Evolutionary conservation across 1,284 basidiomycete species (phyloP).

Genomic region (Ceratobasidium sp.): DNA sequence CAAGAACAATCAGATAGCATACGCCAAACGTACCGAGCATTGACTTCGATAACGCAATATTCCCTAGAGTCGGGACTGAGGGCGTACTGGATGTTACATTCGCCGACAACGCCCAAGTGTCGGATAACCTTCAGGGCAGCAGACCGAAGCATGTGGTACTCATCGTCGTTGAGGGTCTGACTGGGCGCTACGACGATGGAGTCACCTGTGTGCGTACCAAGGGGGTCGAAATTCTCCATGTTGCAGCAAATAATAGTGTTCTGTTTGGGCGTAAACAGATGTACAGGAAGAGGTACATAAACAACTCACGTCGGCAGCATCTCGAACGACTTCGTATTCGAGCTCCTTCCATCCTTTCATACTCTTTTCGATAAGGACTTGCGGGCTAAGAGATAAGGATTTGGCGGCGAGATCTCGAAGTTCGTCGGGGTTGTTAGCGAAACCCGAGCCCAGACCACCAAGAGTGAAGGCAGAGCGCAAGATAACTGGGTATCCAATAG

Average conservation of each 20-base stretch:
- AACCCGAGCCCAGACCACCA: constrained; percentile 98
- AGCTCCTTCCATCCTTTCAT: constrained; percentile 99
- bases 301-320: constrained; percentile 88
- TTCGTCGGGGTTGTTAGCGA: constrained; percentile 96
- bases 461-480: constrained; percentile 98
- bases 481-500: constrained; percentile 98
- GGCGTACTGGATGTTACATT: constrained; percentile 99
- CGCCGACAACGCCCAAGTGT: constrained; percentile 97
- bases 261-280: constrained; percentile 57
- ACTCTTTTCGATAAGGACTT: constrained; percentile 97
- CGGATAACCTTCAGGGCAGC: constrained; percentile 98
- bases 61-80: constrained; percentile 93
- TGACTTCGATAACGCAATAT: constrained; percentile 99
- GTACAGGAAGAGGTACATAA: constrained; percentile 2
- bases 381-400: constrained; percentile 91
- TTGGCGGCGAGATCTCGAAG: constrained; percentile 94
- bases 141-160: constrained; percentile 99
- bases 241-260: constrained; percentile 97
- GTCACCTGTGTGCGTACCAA: constrained; percentile 99
- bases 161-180: constrained; percentile 96
- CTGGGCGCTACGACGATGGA: constrained; percentile 99
- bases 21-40: constrained; percentile 77
- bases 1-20: constrained; percentile 46
- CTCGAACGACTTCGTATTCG: constrained; percentile 99
- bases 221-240: constrained; percentile 99